phyloP scores from a whole-genome alignment of 192 early-diverging fungal species.

The Umbelopsis ramanniana region DNA sequence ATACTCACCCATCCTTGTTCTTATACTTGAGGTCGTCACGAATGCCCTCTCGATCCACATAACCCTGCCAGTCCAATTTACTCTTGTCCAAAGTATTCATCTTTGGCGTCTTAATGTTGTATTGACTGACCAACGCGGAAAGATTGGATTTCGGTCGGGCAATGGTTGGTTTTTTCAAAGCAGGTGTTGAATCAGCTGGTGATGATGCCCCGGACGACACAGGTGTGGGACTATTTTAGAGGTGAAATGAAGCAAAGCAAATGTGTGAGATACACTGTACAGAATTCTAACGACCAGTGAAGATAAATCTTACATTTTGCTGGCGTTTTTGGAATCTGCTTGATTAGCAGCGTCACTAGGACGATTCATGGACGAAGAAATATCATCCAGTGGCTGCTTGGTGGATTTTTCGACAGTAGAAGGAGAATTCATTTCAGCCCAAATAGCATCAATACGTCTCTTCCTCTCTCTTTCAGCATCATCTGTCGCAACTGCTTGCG shows the following conservation, averaged over 20 bases:
- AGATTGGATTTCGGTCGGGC: slow-evolving; percentile 41
- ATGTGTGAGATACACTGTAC: not conserved
- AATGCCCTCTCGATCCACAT: slow-evolving; percentile 66
- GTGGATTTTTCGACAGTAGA: slow-evolving; percentile 5
- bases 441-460: slow-evolving; percentile 53
- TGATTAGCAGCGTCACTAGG: not conserved
- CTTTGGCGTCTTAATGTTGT: slow-evolving; percentile 59
- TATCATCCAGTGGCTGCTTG: slow-evolving; percentile 12
- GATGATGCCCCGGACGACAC: slow-evolving; percentile 1
- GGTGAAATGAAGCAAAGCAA: not conserved
- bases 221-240: not conserved
- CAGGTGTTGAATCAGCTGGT: not conserved
- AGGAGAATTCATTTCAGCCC: slow-evolving; percentile 57
- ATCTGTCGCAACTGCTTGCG: not conserved
- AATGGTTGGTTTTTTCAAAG: slow-evolving; percentile 14
- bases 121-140: slow-evolving; percentile 35
- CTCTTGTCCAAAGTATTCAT: slow-evolving; percentile 73
- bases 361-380: slow-evolving; percentile 9
- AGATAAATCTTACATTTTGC: not conserved
- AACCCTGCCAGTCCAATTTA: slow-evolving; percentile 70
- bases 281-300: not conserved
- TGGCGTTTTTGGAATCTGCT: slow-evolving; percentile 6
- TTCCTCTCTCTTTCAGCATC: slow-evolving; percentile 31
- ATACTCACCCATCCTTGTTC: slow-evolving; percentile 66
- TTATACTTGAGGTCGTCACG: slow-evolving; percentile 64